Percentiles rank a stretch among this genome's conserved stretches.
phyloP scores from a whole-genome alignment of 352 stramenopile species.

The Thalassiosira mediterranea region DNA sequence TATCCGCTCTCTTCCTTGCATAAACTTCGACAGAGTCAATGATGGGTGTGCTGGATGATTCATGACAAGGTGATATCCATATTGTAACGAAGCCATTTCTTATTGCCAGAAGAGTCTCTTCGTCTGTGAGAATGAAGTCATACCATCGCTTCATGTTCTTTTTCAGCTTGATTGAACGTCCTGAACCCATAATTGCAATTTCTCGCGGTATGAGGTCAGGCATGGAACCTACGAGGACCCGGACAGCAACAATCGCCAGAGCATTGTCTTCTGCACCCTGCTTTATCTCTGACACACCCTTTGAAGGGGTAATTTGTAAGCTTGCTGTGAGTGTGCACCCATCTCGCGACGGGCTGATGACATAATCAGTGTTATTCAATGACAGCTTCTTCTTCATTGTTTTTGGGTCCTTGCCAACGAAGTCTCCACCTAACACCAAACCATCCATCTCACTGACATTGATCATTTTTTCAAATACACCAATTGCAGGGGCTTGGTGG shows the following conservation, averaged over 20 bases:
- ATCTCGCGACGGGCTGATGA: constrained; percentile 61
- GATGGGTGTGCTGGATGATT: constrained; percentile 43
- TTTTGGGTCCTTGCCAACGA: constrained; percentile 60
- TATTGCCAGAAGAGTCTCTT: constrained; percentile 75
- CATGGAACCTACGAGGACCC: constrained; percentile 77
- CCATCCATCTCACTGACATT: constrained; percentile 71
- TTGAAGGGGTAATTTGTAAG: constrained; percentile 32
- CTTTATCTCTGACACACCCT: constrained; percentile 9
- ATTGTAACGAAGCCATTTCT: constrained; percentile 76
- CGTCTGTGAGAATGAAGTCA: constrained; percentile 68
- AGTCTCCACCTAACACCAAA: constrained; percentile 62
- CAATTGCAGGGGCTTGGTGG: constrained; percentile 31
- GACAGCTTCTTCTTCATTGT: constrained; percentile 63
- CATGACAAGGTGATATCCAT: constrained; percentile 63
- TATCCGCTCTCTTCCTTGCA: constrained; percentile 47
- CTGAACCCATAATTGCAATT: constrained; percentile 39
- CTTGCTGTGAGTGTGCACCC: constrained; percentile 68
- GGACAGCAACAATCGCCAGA: constrained; percentile 72
- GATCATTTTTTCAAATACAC: constrained; percentile 76
- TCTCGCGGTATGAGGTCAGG: constrained; percentile 68
- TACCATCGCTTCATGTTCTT: constrained; percentile 74
- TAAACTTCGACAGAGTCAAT: constrained; percentile 84
- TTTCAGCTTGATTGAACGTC: constrained; percentile 44
- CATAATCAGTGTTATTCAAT: constrained; percentile 48
- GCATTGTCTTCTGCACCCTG: constrained; percentile 20